Percentiles rank a stretch among this genome's conserved stretches.
Evolutionary conservation across 2,329 filamentous ascomycete genomes (phyloP).

Genomic region (Fusarium annulatum): DNA sequence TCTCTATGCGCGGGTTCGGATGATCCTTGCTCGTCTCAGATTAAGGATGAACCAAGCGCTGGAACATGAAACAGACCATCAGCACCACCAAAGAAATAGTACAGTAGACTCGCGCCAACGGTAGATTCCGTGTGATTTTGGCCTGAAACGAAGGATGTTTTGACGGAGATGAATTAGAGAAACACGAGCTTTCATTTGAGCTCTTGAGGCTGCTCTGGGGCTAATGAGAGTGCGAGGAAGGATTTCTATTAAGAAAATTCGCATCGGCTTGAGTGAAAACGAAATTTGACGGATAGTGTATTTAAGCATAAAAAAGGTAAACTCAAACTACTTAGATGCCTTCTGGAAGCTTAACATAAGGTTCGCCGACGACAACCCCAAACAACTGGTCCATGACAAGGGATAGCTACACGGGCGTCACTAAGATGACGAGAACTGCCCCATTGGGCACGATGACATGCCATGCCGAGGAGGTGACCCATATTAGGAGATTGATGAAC

Average conservation of each 20-base stretch:
- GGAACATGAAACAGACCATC: background rate
- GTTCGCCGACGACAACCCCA: background rate
- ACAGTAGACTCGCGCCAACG: background rate
- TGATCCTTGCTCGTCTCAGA: background rate
- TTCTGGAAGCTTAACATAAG: background rate
- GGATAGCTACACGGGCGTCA: background rate
- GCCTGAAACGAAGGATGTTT: background rate
- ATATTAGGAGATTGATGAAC: background rate
- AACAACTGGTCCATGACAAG: background rate
- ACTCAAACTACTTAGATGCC: background rate
- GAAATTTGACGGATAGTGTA: rapidly evolving
- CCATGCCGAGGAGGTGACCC: background rate
- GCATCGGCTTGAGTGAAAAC: rapidly evolving
- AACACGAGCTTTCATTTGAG: background rate
- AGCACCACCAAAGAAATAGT: background rate
- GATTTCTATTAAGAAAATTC: background rate
- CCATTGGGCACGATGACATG: background rate
- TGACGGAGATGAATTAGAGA: background rate
- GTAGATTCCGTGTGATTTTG: background rate
- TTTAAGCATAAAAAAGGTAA: background rate
- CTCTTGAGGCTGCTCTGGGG: background rate
- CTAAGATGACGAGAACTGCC: background rate
- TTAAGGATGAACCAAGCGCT: conserved; percentile 4
- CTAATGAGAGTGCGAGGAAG: background rate
- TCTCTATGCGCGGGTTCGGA: background rate